Conservation (phyloP, 495 filamentous ascomycete species). For the Echria macrotheca region DNA sequence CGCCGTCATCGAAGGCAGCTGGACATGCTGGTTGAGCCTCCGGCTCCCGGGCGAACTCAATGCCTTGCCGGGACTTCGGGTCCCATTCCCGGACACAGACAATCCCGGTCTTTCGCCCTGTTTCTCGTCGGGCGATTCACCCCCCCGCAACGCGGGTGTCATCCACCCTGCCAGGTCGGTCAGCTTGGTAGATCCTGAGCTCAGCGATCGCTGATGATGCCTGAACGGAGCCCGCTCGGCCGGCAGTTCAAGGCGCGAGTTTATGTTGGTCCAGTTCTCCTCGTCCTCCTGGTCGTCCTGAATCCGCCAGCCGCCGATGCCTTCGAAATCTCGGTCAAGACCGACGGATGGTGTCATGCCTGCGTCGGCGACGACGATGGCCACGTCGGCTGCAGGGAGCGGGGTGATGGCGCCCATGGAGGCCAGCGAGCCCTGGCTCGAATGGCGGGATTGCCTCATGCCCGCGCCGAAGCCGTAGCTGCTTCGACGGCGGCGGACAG, state of each 20-base stretch:
- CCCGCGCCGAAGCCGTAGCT: conserved; percentile 32
- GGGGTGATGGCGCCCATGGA: conserved; percentile 31
- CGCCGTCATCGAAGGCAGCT: conserved; percentile 3
- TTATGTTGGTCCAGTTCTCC: conserved; percentile 68
- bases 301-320: conserved; percentile 74
- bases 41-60: conserved; percentile 9
- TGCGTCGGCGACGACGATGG: conserved; percentile 21
- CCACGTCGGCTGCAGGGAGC: conserved; percentile 18
- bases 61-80: background rate
- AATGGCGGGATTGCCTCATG: conserved; percentile 26
- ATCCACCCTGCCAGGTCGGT: no score
- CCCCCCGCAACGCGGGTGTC: no score
- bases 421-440: conserved; percentile 27
- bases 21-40: background rate
- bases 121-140: no score
- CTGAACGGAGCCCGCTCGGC: conserved; percentile 52
- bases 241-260: conserved; percentile 65
- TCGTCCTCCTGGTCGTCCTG: conserved; percentile 49
- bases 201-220: conserved; percentile 35
- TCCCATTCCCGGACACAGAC: background rate
- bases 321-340: conserved; percentile 70
- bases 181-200: conserved; percentile 26
- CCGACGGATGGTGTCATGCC: conserved; percentile 37
- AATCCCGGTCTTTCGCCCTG: no score
- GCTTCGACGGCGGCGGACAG: conserved; percentile 18